These are phyloP conservation scores for Psilocybe azurescens DNA, from an alignment of 768 basidiomycete species.

Conservation along the genomic window DNA sequence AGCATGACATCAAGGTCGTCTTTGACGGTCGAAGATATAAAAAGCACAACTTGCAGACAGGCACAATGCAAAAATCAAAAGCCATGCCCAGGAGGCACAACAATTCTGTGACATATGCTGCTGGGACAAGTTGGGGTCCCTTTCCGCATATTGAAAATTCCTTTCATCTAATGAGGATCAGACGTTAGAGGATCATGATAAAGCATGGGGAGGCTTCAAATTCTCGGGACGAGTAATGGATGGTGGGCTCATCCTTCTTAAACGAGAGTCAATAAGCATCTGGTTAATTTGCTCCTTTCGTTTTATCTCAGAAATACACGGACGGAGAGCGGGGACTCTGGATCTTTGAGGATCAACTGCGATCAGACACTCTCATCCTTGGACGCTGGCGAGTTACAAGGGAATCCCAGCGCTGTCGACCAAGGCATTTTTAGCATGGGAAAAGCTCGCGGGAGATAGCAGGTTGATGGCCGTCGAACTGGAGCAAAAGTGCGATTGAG, in stretches of 20 bases:
- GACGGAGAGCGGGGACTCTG: slow-evolving; percentile 51
- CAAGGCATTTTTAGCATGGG: slow-evolving; percentile 65
- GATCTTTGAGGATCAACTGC: slow-evolving; percentile 63
- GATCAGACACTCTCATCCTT: slow-evolving; percentile 51
- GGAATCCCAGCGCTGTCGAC: slow-evolving; percentile 39
- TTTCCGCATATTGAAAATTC: slow-evolving; percentile 5
- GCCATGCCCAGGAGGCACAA: not conserved
- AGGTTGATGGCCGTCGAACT: not conserved
- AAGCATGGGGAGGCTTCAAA: slow-evolving; percentile 70
- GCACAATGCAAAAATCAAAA: not conserved
- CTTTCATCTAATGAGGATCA: slow-evolving; percentile 29
- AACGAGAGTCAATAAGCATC: slow-evolving; percentile 61
- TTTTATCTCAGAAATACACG: slow-evolving; percentile 40
- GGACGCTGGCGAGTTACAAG: slow-evolving; percentile 55
- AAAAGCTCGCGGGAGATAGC: slow-evolving; percentile 35
- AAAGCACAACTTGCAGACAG: slow-evolving; percentile 12
- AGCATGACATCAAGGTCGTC: slow-evolving; percentile 22
- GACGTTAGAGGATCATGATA: slow-evolving; percentile 59
- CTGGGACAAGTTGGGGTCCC: slow-evolving; percentile 45
- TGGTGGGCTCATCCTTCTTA: slow-evolving; percentile 65
- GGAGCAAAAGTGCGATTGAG: no score
- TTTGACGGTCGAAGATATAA: slow-evolving; percentile 24
- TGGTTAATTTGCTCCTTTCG: slow-evolving; percentile 1
- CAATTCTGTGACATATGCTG: slow-evolving; percentile 25
- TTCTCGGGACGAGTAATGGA: slow-evolving; percentile 62